Evolutionary conservation across 2,329 filamentous ascomycete genomes (phyloP), one percentile per base, ranked within the genome.

Genomic region (Botrytis pseudocinerea): DNA sequence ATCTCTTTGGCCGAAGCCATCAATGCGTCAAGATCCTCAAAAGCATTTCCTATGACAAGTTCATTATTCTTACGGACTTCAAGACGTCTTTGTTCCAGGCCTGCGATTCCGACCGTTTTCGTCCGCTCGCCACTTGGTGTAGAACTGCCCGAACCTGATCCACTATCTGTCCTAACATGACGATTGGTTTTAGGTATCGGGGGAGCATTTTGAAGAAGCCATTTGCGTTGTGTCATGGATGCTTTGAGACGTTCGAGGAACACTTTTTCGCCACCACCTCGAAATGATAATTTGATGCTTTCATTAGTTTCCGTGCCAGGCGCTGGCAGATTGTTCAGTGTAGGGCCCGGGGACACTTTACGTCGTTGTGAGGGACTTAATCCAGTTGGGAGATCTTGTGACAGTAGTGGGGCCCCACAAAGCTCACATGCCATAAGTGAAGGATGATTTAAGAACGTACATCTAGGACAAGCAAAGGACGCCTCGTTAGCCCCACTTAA

Each of bases 1-100:
- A 99, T 94, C 80, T 99, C 94, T 81, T 98, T 98, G 8, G 96
- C 96, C 5, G 95, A 98, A 4, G 95, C 94, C 95, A 98, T 99
- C 54, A 99, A 86, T 5, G 96, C 95, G 81, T 98, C 95, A 0
- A 99, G 88, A 79, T 99, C 96, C 81, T 98, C 95, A 79, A 99
- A 99, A 0, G 96, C 95, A 76, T 89, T 94, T 40, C 95, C 95
- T 76, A 99, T 97, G 68, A 98, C 91, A 16, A 94, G 84, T 82
- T 98, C 94, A 78, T 98, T 98, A 82, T 97, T 97, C 83, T 93
- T 95, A 73, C 94, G 92, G 79, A 94, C 89, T 78, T 95, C 93
- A 9, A 95, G 83, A 0, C 94, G 93, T 75, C 94, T 90, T 78
- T 94, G 91, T 81, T 99, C 96, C 2, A 99, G 87, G 0, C 95